Evolutionary conservation across 108 stramenopile species (phyloP).

Genomic region (Bacterosira constricta): DNA sequence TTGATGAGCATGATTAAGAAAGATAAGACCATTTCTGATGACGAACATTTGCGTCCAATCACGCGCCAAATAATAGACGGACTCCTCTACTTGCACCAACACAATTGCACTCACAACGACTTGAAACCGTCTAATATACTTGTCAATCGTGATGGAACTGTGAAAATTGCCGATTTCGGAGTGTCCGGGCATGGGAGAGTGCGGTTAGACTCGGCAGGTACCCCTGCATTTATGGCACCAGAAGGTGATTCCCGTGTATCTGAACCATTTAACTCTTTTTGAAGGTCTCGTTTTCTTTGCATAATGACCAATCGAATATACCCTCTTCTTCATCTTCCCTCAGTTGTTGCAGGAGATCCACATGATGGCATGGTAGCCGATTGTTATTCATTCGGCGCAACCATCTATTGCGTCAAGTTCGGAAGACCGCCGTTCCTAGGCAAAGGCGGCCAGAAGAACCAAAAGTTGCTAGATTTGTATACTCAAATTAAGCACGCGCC

Average conservation of each 20-base stretch:
- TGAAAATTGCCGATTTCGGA: slow-evolving; percentile 78
- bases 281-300: no score
- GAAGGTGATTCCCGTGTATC: slow-evolving; percentile 43
- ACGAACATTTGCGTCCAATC: background rate
- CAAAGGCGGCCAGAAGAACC: slow-evolving; percentile 16
- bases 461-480: slow-evolving; percentile 55
- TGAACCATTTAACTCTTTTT: slow-evolving; percentile 12
- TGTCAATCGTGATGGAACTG: slow-evolving; percentile 15
- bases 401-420: slow-evolving; percentile 67
- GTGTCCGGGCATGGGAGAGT: slow-evolving; percentile 1
- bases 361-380: slow-evolving; percentile 74
- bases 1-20: slow-evolving; percentile 63
- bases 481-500: slow-evolving; percentile 55
- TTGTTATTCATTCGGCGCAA: slow-evolving; percentile 75
- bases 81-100: slow-evolving; percentile 8
- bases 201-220: slow-evolving; percentile 52
- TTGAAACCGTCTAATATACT: slow-evolving; percentile 39
- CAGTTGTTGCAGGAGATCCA: slow-evolving; percentile 20
- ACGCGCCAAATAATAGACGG: slow-evolving; percentile 1
- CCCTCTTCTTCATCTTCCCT: background rate
- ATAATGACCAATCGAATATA: no score
- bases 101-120: slow-evolving; percentile 23
- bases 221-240: slow-evolving; percentile 78
- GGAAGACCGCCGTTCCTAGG: slow-evolving; percentile 77
- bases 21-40: background rate